Evolutionary conservation across 2,329 filamentous ascomycete genomes (phyloP).

Genomic region (Xylaria sp.): DNA sequence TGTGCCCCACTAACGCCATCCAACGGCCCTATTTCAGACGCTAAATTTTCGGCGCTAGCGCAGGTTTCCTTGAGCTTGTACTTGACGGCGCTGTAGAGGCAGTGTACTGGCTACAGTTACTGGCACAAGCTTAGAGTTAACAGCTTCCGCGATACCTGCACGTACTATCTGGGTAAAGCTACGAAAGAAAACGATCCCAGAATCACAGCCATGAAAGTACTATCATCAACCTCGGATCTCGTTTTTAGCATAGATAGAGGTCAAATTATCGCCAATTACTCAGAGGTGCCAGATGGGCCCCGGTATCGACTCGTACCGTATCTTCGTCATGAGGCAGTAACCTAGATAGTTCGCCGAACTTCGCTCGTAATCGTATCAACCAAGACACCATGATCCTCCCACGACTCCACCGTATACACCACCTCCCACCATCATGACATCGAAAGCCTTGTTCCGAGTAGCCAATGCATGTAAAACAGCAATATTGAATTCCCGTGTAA

Average conservation of each 20-base stretch:
- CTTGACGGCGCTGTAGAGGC: background rate
- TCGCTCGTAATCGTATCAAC: background rate
- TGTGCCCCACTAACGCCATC: too few species aligned
- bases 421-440: conserved; percentile 17
- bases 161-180: too few species aligned
- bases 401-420: background rate
- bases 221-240: background rate
- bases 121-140: too few species aligned
- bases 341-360: too few species aligned
- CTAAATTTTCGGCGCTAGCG: background rate
- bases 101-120: too few species aligned
- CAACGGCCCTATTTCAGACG: background rate
- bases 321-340: background rate
- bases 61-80: background rate
- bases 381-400: conserved; percentile 7
- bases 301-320: background rate
- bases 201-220: background rate
- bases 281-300: background rate
- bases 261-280: background rate
- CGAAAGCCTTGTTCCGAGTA: conserved; percentile 16
- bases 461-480: background rate
- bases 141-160: too few species aligned
- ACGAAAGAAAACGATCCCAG: too few species aligned
- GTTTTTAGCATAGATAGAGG: background rate
- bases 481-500: background rate